Percentiles rank a stretch among this genome's conserved stretches.
phyloP scores from a whole-genome alignment of 306 rosid species.

The Sindora glabra region DNA sequence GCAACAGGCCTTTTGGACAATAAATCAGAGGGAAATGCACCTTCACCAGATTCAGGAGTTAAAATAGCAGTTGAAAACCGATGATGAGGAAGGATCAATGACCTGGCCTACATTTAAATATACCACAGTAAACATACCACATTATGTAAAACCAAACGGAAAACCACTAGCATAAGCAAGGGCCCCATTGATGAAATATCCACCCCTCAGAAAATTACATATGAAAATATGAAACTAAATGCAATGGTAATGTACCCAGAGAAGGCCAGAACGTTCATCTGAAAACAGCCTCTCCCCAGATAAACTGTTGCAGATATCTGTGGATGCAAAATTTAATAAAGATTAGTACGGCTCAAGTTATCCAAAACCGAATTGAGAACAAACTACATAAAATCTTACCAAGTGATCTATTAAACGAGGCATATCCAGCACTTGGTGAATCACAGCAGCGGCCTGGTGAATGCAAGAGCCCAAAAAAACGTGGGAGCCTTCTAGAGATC shows the following conservation, averaged over 20 bases:
- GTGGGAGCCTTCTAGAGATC: constrained; percentile 50
- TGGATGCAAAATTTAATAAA: background rate
- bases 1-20: constrained; percentile 43
- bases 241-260: constrained; percentile 37
- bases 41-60: constrained; percentile 40
- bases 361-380: background rate
- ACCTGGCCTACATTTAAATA: constrained; percentile 42
- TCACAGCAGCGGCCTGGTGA: no score
- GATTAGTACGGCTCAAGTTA: background rate
- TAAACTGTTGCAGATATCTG: constrained; percentile 34
- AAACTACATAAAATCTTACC: no score
- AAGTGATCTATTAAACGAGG: constrained; percentile 16
- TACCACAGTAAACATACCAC: background rate
- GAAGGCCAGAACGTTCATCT: constrained; percentile 22
- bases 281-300: constrained; percentile 22
- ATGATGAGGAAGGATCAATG: constrained; percentile 20
- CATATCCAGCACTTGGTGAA: constrained; percentile 16
- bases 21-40: constrained; percentile 50
- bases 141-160: background rate
- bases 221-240: no score
- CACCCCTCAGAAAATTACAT: no score
- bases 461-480: constrained; percentile 38
- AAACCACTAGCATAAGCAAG: no score
- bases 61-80: constrained; percentile 45
- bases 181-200: no score